Evolutionary conservation across 257 asterid species (phyloP).

Genomic region (Solanum clarkiae): DNA sequence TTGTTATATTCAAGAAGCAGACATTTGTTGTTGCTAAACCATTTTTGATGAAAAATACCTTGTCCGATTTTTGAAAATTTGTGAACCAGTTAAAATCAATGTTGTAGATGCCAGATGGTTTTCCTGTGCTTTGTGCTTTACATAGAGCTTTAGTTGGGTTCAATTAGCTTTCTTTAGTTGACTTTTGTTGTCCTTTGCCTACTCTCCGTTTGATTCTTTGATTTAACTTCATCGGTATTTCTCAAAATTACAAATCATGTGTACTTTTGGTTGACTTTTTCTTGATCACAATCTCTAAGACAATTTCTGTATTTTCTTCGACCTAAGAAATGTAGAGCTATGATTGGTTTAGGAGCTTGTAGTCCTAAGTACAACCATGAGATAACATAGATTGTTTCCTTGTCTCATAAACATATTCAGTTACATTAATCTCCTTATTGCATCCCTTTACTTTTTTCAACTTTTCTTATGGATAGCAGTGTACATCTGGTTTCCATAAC

Average conservation of each 20-base stretch:
- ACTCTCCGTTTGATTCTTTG: neutral
- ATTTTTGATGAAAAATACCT: neutral
- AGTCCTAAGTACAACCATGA: neutral
- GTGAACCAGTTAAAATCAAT: neutral
- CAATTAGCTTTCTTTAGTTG: neutral
- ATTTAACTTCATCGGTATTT: neutral
- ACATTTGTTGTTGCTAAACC: neutral
- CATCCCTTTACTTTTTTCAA: too few relatives aligned
- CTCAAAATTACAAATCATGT: neutral
- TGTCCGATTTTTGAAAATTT: neutral
- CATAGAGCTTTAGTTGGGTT: neutral
- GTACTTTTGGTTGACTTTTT: neutral
- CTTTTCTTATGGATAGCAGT: too few relatives aligned
- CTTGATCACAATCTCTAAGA: neutral
- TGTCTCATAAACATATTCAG: too few relatives aligned
- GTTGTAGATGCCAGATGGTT: neutral
- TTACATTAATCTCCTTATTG: too few relatives aligned
- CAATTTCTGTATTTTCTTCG: neutral
- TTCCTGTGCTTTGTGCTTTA: neutral
- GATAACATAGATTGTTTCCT: neutral
- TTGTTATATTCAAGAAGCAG: neutral
- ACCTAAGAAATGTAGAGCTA: neutral
- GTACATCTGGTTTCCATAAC: too few relatives aligned
- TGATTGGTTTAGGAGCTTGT: neutral
- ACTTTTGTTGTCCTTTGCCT: neutral